Percentiles rank a stretch among this genome's conserved stretches.
Conservation (phyloP, 305 asterid genomes). For the Nicotiana rustica region DNA sequence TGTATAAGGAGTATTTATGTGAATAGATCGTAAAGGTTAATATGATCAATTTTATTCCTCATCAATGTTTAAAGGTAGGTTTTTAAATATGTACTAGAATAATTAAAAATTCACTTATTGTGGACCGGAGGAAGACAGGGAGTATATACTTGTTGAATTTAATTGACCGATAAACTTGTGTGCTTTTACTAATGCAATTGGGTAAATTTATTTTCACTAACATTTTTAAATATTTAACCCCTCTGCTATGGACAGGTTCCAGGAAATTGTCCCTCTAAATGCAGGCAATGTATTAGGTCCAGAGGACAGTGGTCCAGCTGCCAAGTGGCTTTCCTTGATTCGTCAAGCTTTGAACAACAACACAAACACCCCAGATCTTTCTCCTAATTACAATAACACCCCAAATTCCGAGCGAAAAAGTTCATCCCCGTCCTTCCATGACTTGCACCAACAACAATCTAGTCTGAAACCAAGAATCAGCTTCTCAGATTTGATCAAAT, state of each 20-base stretch:
- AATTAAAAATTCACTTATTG: too few species aligned
- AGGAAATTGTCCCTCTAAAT: conserved; percentile 85
- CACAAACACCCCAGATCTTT: not conserved
- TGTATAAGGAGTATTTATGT: too few species aligned
- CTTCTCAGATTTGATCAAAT: conserved; percentile 61
- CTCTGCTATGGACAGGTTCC: conserved; percentile 58
- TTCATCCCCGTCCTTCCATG: conserved; percentile 32
- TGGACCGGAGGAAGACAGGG: too few species aligned
- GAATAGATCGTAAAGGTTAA: too few species aligned
- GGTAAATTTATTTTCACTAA: not conserved
- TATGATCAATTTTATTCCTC: too few species aligned
- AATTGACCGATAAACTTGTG: not conserved
- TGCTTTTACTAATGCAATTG: not conserved
- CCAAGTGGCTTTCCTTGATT: conserved; percentile 74
- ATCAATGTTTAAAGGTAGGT: too few species aligned
- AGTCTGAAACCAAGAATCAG: conserved; percentile 51
- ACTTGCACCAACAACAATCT: conserved; percentile 29
- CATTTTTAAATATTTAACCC: not conserved
- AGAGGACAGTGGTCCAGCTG: conserved; percentile 73
- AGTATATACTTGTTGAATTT: not conserved
- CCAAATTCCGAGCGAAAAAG: not conserved
- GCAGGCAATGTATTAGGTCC: conserved; percentile 85
- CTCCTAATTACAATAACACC: not conserved
- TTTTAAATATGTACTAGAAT: too few species aligned
- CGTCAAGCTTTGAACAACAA: conserved; percentile 58